Evolutionary conservation across 2,329 filamentous ascomycete genomes (phyloP).

Genomic region (Onygena corvina): DNA sequence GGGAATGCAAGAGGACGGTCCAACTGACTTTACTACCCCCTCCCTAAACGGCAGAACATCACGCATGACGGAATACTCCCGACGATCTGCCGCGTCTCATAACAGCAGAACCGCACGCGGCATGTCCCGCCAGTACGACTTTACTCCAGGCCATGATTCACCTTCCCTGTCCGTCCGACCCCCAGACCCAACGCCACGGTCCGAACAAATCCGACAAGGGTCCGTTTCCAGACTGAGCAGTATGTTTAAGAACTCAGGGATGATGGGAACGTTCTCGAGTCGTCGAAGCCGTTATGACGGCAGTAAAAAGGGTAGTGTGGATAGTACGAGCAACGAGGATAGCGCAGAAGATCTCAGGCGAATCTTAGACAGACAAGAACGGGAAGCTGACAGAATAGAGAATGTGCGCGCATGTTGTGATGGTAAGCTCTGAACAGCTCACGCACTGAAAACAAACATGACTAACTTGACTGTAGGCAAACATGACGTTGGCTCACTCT

Average conservation of each 20-base stretch:
- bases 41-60: slow-evolving; percentile 47
- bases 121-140: slow-evolving; percentile 43
- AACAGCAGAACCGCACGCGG: slow-evolving; percentile 60
- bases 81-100: slow-evolving; percentile 63
- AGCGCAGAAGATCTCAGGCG: slow-evolving; percentile 72
- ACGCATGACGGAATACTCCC: slow-evolving; percentile 39
- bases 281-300: slow-evolving; percentile 33
- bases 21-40: slow-evolving; percentile 61
- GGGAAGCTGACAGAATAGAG: slow-evolving; percentile 68
- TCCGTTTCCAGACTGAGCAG: slow-evolving; percentile 39
- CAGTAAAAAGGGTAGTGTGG: slow-evolving; percentile 30
- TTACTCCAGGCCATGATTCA: slow-evolving; percentile 28
- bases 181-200: slow-evolving; percentile 25
- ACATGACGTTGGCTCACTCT: slow-evolving; percentile 51
- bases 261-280: slow-evolving; percentile 41
- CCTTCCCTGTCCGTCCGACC: slow-evolving; percentile 27
- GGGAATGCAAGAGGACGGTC: slow-evolving; percentile 48
- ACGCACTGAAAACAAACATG: slow-evolving; percentile 13
- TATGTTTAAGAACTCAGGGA: slow-evolving; percentile 36
- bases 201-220: slow-evolving; percentile 28
- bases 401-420: slow-evolving; percentile 97
- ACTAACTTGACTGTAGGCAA: slow-evolving; percentile 43
- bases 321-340: slow-evolving; percentile 43
- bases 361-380: slow-evolving; percentile 55
- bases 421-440: slow-evolving; percentile 51